A percentile compares a stretch with the other conserved stretches of the same genome.
Conservation (phyloP, 2,329 filamentous ascomycete species). For the Basipetospora chlamydospora region DNA sequence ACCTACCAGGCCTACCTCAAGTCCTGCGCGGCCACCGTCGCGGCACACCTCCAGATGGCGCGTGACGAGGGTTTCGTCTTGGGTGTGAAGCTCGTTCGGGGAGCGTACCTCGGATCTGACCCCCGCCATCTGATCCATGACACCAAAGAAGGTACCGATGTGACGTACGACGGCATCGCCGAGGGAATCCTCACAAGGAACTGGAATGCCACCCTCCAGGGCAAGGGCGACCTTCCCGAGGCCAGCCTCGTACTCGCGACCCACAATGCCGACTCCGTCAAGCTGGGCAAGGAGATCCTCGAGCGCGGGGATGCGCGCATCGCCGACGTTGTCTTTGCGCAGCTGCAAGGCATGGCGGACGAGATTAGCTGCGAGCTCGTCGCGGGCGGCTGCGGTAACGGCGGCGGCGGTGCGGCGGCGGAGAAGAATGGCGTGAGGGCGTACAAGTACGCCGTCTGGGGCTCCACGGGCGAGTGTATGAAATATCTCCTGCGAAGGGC, state of each 20-base stretch:
- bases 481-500: conserved; percentile 54
- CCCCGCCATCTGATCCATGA: conserved; percentile 57
- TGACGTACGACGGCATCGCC: conserved; percentile 57
- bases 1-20: conserved; percentile 72
- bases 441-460: conserved; percentile 59
- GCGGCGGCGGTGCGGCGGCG: conserved; percentile 3
- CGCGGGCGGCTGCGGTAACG: background rate
- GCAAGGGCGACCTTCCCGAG: conserved; percentile 33
- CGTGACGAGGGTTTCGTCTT: conserved; percentile 46
- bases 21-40: conserved; percentile 39
- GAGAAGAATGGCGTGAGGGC: conserved; percentile 18
- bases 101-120: conserved; percentile 59
- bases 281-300: conserved; percentile 36
- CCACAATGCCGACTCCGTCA: conserved; percentile 65
- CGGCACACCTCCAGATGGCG: conserved; percentile 44
- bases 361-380: conserved; percentile 61
- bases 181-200: conserved; percentile 49
- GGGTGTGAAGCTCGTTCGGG: conserved; percentile 62
- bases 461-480: conserved; percentile 65
- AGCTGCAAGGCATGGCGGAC: conserved; percentile 92
- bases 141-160: conserved; percentile 56
- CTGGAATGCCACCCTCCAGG: conserved; percentile 35
- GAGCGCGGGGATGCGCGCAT: conserved; percentile 26
- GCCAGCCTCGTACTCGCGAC: conserved; percentile 61
- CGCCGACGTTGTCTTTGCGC: conserved; percentile 34